A percentile compares a stretch with the other conserved stretches of the same genome.
Conservation (phyloP, 1,284 basidiomycete species). For the Boletus albobrunnescens region DNA sequence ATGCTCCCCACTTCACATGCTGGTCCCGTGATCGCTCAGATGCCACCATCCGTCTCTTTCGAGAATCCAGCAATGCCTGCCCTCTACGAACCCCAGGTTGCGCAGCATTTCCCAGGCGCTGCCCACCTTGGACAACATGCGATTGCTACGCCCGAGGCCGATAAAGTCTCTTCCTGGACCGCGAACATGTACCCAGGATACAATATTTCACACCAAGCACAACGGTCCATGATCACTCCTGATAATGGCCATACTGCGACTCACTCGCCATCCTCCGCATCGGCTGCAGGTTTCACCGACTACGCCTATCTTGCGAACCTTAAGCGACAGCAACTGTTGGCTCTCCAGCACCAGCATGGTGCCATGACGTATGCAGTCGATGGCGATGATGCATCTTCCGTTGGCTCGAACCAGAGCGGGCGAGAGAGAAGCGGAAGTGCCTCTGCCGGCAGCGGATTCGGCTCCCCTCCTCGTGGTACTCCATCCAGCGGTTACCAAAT, state of each 20-base stretch:
- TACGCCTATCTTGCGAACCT: constrained; percentile 34
- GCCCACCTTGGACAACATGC: constrained; percentile 22
- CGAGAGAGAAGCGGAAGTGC: constrained; percentile 39
- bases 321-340: constrained; percentile 35
- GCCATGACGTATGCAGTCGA: constrained; percentile 32
- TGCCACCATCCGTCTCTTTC: constrained; percentile 29
- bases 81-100: constrained; percentile 29
- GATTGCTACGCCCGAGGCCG: constrained; percentile 18
- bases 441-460: constrained; percentile 38
- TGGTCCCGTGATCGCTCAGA: constrained; percentile 32
- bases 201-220: constrained; percentile 26
- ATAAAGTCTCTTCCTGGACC: constrained; percentile 33
- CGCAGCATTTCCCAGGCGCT: constrained; percentile 16
- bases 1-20: constrained; percentile 23
- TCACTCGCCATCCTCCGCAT: constrained; percentile 17
- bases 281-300: constrained; percentile 21
- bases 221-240: constrained; percentile 35
- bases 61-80: constrained; percentile 35
- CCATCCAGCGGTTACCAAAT: constrained; percentile 38
- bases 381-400: constrained; percentile 41
- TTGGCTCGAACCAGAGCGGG: constrained; percentile 36
- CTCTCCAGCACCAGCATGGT: constrained; percentile 28
- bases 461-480: constrained; percentile 30
- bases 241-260: constrained; percentile 28
- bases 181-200: constrained; percentile 34